These are phyloP conservation scores for Plenodomus lindquistii DNA, from an alignment of 2,329 filamentous ascomycete species.

Conservation along the genomic window DNA sequence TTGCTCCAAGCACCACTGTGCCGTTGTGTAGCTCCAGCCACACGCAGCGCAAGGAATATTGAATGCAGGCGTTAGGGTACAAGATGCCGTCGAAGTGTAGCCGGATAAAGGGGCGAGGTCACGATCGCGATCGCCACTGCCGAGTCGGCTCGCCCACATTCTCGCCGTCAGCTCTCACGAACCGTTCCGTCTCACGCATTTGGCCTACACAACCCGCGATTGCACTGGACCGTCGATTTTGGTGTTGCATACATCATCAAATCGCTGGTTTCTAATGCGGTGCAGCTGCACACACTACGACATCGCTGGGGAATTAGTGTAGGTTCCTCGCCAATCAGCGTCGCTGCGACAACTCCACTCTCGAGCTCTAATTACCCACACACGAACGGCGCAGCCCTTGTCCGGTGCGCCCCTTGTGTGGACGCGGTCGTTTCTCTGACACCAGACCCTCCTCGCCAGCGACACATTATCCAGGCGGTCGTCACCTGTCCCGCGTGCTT, in stretches of 20 bases:
- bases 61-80: conserved; percentile 14
- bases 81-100: conserved; percentile 8
- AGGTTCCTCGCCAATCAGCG: conserved; percentile 16
- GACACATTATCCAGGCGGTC: not conserved
- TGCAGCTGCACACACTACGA: conserved; percentile 1
- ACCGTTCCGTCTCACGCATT: not conserved
- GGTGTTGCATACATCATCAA: conserved; percentile 7
- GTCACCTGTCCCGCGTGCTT: not conserved
- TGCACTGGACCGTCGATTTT: conserved; percentile 2
- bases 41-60: conserved; percentile 19
- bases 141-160: not conserved
- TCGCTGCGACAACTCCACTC: conserved; percentile 5
- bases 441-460: conserved; percentile 19
- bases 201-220: not conserved
- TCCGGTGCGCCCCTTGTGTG: conserved; percentile 16
- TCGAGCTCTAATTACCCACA: conserved; percentile 8
- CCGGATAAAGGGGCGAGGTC: conserved; percentile 8
- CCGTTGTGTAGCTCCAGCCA: conserved; percentile 35
- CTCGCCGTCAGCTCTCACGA: not conserved
- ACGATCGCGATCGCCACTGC: not conserved
- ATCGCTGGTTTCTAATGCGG: conserved; percentile 8
- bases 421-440: conserved; percentile 15
- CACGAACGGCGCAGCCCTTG: conserved; percentile 7
- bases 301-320: conserved; percentile 3
- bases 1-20: conserved; percentile 11